Conservation (phyloP, 1,284 basidiomycete species). For the Ganoderma sinense region DNA sequence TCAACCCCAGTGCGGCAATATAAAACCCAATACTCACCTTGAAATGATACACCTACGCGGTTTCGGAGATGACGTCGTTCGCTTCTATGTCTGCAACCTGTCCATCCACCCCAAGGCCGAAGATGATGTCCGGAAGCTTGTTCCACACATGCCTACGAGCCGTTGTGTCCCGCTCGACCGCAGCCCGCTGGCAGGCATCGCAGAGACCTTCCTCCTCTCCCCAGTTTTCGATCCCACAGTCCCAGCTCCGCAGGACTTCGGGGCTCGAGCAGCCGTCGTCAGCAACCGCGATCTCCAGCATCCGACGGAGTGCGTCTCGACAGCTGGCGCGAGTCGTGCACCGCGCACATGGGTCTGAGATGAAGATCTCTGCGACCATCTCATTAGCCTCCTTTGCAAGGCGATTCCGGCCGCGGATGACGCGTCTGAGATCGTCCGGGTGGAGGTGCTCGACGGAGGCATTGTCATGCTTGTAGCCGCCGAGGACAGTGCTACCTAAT, state of each 20-base stretch:
- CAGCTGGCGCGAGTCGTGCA: not conserved
- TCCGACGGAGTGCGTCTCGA: not conserved
- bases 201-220: not conserved
- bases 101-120: too few species aligned
- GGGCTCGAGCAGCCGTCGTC: not conserved
- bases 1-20: too few species aligned
- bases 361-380: not conserved
- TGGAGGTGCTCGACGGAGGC: conserved; percentile 5
- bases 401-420: not conserved
- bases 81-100: not conserved
- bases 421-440: conserved; percentile 1
- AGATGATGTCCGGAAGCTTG: not conserved
- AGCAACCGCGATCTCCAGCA: not conserved
- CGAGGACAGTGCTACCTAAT: conserved; percentile 1
- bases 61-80: not conserved
- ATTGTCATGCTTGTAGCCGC: conserved; percentile 4
- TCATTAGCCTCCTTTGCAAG: not conserved
- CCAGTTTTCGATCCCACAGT: not conserved
- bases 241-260: not conserved
- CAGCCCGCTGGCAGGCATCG: not conserved
- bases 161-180: not conserved
- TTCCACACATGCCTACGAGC: not conserved
- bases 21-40: not conserved
- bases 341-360: not conserved
- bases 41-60: not conserved